Evolutionary conservation across 371 early-diverging fungal genomes (phyloP).

Genomic region (Apophysomyces ossiformis): DNA sequence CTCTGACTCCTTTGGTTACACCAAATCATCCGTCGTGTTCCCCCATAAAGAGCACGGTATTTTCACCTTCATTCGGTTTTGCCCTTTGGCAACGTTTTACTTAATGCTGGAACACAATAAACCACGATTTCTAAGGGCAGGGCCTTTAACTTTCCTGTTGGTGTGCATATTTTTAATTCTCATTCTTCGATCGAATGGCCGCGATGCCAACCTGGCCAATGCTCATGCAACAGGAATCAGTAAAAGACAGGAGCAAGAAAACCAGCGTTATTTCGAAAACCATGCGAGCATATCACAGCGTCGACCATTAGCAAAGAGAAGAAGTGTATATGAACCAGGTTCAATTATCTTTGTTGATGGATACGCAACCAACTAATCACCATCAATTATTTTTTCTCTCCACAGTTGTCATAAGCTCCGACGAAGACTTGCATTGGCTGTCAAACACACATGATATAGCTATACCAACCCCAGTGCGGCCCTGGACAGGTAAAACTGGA

Average conservation of each 20-base stretch:
- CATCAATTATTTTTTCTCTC: not conserved
- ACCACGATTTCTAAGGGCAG: slow-evolving; percentile 7
- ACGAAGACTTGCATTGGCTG: slow-evolving; percentile 18
- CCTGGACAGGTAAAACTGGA: slow-evolving; percentile 29
- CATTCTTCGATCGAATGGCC: slow-evolving; percentile 4
- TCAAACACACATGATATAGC: slow-evolving; percentile 29
- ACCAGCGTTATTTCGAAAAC: not conserved
- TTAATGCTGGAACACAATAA: not conserved
- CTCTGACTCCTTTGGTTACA: not conserved
- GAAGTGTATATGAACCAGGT: slow-evolving; percentile 14
- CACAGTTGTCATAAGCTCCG: not conserved
- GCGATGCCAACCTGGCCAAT: not conserved
- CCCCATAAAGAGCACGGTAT: not conserved
- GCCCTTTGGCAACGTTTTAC: not conserved
- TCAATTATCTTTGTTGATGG: not conserved
- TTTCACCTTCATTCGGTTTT: not conserved
- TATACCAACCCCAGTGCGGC: slow-evolving; percentile 21
- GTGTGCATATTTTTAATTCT: slow-evolving; percentile 6
- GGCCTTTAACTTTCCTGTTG: slow-evolving; percentile 5
- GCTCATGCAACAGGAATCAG: not conserved
- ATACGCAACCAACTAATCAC: not conserved
- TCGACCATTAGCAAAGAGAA: not conserved
- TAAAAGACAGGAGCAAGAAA: slow-evolving; percentile 3
- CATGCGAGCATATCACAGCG: not conserved
- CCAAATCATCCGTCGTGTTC: slow-evolving; percentile 1